Conservation (phyloP, 2,329 filamentous ascomycete genomes). For the Ophiosphaerella narmari region DNA sequence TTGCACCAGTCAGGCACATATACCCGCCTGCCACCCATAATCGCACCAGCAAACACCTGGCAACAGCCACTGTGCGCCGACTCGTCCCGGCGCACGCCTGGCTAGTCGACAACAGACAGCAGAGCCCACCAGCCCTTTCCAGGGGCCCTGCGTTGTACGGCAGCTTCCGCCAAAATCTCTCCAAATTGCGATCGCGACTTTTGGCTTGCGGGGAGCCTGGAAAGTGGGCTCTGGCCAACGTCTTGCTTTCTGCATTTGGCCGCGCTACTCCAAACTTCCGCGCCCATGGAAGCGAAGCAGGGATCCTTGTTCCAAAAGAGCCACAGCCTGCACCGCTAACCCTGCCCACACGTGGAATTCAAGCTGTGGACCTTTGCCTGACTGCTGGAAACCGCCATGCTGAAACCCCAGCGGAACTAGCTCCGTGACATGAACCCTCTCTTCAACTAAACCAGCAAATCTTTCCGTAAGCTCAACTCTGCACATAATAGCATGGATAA, state of each 20-base stretch:
- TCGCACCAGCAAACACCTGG: constrained; percentile 2
- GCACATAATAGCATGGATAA: neutral
- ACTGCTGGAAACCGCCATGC: constrained; percentile 29
- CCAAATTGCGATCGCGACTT: constrained; percentile 34
- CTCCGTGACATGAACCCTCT: constrained; percentile 13
- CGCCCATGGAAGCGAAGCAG: constrained; percentile 44
- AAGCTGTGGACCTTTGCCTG: constrained; percentile 28
- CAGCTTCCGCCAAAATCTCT: constrained; percentile 4
- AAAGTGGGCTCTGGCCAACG: constrained; percentile 36
- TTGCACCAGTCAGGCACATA: constrained; percentile 27
- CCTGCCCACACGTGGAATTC: constrained; percentile 45
- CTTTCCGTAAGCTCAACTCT: constrained; percentile 7
- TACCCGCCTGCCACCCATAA: neutral
- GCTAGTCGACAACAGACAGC: too few relatives aligned
- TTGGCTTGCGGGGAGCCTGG: constrained; percentile 47
- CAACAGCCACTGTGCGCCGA: neutral
- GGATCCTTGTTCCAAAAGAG: constrained; percentile 29
- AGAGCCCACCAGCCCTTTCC: too few relatives aligned
- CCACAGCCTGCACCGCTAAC: constrained; percentile 35
- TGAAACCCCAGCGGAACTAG: constrained; percentile 15
- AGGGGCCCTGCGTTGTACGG: constrained; percentile 2
- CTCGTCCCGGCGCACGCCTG: too few relatives aligned
- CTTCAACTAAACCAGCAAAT: constrained; percentile 9
- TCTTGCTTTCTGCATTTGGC: constrained; percentile 28
- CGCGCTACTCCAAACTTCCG: constrained; percentile 43